Evolutionary conservation across 805 yeast genomes (phyloP).

Genomic region (Wickerhamomyces chambardii): DNA sequence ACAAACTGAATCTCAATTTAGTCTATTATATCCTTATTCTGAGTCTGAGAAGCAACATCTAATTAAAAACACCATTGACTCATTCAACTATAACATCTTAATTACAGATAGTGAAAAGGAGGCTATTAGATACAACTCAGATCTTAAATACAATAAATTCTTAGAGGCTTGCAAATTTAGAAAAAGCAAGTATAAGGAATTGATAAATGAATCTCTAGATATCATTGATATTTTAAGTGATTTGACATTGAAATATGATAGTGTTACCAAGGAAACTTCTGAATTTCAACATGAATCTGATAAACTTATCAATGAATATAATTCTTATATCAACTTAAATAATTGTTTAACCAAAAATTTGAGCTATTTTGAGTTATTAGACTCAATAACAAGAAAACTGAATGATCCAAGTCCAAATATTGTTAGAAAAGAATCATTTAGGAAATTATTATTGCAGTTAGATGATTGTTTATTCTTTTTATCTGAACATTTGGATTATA

Average conservation of each 20-base stretch:
- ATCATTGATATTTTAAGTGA: constrained; percentile 36
- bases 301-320: constrained; percentile 30
- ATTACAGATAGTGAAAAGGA: constrained; percentile 30
- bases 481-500: constrained; percentile 45
- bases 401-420: constrained; percentile 64
- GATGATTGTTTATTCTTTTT: constrained; percentile 63
- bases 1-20: no score
- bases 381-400: constrained; percentile 56
- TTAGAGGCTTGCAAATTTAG: constrained; percentile 23
- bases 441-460: constrained; percentile 41
- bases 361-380: constrained; percentile 59
- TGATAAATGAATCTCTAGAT: constrained; percentile 35
- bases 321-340: no score
- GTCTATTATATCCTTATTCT: constrained; percentile 16
- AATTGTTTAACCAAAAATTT: constrained; percentile 41
- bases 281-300: constrained; percentile 55
- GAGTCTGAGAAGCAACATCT: constrained; percentile 24
- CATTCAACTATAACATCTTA: constrained; percentile 32
- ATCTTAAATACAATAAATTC: constrained; percentile 19
- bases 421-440: constrained; percentile 51
- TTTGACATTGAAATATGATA: constrained; percentile 42
- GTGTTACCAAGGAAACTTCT: constrained; percentile 51
- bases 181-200: constrained; percentile 20
- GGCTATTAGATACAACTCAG: constrained; percentile 27
- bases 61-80: constrained; percentile 26